Evolutionary conservation across 176 grass and related monocot species (phyloP), one percentile per base, ranked within the genome.

Genomic region (Aegilops sharonensis): DNA sequence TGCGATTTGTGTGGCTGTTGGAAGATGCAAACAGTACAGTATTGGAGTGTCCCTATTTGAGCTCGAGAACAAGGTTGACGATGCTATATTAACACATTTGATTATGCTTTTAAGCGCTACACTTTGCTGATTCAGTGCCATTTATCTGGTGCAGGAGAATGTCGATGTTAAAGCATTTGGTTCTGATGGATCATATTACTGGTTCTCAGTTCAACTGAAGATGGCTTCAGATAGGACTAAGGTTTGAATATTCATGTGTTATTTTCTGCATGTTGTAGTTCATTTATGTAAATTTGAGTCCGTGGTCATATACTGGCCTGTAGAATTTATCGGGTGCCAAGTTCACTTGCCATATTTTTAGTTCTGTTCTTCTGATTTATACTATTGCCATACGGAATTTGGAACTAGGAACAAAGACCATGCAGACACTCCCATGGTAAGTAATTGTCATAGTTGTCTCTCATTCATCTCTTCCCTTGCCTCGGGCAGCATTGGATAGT

Each of bases 171-270:
- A 94, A 92, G 90, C 88, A 79, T 95, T 94, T 90, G 77, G 90
- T 81, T 94, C 88, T 68, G 90, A 98, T 91, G 97, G 93, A 75
- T 98, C 94, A 79, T 98, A 95, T 91, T 98, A 98, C 73, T 85
- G 90, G 85, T 85, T 98, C 76, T 91, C 94, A 48, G 94, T 78
- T 73, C 97, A 98, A 91, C 87, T 98, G 68, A 98, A 95, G 84
- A 94, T 98, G 97, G 85, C 97, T 83, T 95, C 94, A 80, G 94
- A 98, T 69, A 94, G 97, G 83, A 98, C 97, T 78, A 98, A 98
- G 97, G 97, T 98, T 87, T 68, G 61, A 75, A 31, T 78, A 68
- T 64, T 82, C 3, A 72, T 87, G 67, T 66, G 54, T 31, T 30
- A 59, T 83, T 47, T 43, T 35, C 64, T 59, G 11, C 2, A 54